Evolutionary conservation across 805 yeast genomes (phyloP).

Genomic region (Naumovozyma baii): DNA sequence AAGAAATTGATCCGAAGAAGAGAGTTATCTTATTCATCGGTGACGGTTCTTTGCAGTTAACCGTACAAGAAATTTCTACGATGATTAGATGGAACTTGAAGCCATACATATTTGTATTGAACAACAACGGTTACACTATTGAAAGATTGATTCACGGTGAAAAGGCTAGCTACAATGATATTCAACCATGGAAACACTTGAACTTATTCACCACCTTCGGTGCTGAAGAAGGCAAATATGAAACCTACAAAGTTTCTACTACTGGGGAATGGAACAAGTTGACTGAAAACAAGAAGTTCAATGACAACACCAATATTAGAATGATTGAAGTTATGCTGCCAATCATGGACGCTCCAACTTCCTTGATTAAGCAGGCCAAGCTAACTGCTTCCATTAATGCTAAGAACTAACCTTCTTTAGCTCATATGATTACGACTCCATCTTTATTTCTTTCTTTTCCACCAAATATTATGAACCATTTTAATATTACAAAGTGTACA

Average conservation of each 20-base stretch:
- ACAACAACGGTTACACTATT: slow-evolving; percentile 63
- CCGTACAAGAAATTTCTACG: slow-evolving; percentile 61
- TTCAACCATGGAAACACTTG: slow-evolving; percentile 58
- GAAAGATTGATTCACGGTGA: slow-evolving; percentile 63
- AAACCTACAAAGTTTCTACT: slow-evolving; percentile 35
- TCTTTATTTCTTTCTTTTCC: neutral
- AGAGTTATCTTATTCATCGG: slow-evolving; percentile 59
- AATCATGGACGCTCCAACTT: slow-evolving; percentile 57
- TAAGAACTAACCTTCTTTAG: slow-evolving; percentile 19
- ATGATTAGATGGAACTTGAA: slow-evolving; percentile 52
- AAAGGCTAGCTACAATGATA: slow-evolving; percentile 48
- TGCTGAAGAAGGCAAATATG: slow-evolving; percentile 23
- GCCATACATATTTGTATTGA: slow-evolving; percentile 58
- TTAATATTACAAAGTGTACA: no score
- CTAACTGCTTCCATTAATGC: slow-evolving; percentile 42
- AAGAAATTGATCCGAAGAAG: slow-evolving; percentile 45
- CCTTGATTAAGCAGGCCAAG: slow-evolving; percentile 56
- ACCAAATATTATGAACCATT: neutral
- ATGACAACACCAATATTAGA: slow-evolving; percentile 48
- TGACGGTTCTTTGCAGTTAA: slow-evolving; percentile 64
- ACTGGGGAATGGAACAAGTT: slow-evolving; percentile 48
- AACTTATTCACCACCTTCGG: slow-evolving; percentile 40
- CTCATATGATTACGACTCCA: neutral
- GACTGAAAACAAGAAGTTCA: slow-evolving; percentile 39
- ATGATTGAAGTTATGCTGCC: slow-evolving; percentile 58